Base-by-base conservation (phyloP, 345 rosid species). In the Alliaria petiolata region DNA sequence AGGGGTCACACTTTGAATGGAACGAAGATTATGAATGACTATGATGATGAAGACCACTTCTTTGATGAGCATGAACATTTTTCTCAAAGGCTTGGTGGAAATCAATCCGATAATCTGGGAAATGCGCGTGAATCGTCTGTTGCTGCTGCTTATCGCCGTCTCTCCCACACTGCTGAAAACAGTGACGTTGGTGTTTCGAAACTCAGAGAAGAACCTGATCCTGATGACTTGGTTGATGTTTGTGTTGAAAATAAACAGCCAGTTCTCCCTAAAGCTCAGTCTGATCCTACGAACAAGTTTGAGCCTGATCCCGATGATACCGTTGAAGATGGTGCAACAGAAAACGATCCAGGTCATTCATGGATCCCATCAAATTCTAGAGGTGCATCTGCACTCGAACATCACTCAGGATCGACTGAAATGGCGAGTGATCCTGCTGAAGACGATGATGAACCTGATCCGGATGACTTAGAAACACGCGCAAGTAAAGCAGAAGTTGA, bases 121-220 rank as follows among this genome's bases (percentile, higher is more conserved):
- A 81, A 76, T 86, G 95, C 92, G 30, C 92, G 93, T 49, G 87
- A 78, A 38, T 81, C 96, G 47, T 89, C 98, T 10, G 93, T 88
- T 67, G 82, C 86, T 76, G 99, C 99, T 85, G 99, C 98, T 49
- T 89, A 78, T 81, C 82, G 46, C 43, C 93, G 96, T 71, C 67
- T 83, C 45, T 82, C 71, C 62, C 62, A 64, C 38, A 68, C 79
- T 43, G 74, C 81, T 70, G 68, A 33, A 17, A 61, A 65, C 51
- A 36, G 6, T 75, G 69, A 51, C 34, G 40, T 28, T 8, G 73
- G 57, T 42, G 68, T 17, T 67, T 77, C 83, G 51, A 81, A 82
- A 79, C 78, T 45, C 8, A 69, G 70, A 9, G 82, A 76, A 57
- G 95, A 88, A 77, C 85, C 91, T 54, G 89, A 86, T 47, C 85